phyloP scores from a whole-genome alignment of 208 protist species.

The Leishmania mexicana region DNA sequence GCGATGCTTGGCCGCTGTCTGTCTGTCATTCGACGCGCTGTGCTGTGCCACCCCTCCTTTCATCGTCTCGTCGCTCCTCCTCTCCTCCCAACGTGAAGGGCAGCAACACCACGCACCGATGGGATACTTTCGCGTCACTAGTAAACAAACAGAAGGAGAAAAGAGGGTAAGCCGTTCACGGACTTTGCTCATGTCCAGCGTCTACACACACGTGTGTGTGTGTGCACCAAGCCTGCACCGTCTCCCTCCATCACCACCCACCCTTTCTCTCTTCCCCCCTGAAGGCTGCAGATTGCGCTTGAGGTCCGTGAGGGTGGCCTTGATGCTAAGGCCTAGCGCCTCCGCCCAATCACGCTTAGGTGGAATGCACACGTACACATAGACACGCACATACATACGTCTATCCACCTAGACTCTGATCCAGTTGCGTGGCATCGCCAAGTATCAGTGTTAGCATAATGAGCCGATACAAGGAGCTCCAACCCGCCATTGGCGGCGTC shows the following conservation, averaged over 20 bases:
- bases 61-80: not conserved
- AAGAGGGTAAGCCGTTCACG: not conserved
- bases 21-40: not conserved
- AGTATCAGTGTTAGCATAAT: constrained; percentile 18
- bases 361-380: not conserved
- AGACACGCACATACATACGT: not conserved
- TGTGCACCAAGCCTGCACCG: not conserved
- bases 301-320: not conserved
- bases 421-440: not conserved
- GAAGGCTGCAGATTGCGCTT: not conserved
- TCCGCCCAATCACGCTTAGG: too few species aligned
- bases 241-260: not conserved
- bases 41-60: not conserved
- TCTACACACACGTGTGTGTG: not conserved
- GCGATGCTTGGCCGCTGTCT: not conserved
- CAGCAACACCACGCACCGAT: not conserved
- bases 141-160: not conserved
- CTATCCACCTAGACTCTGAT: not conserved
- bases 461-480: constrained; percentile 50
- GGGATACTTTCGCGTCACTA: not conserved
- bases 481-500: constrained; percentile 54
- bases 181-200: not conserved
- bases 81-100: not conserved
- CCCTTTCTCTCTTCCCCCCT: not conserved
- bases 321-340: not conserved